Evolutionary conservation across 140 eudicot genomes (phyloP).

Genomic region (Stevia rebaudiana): DNA sequence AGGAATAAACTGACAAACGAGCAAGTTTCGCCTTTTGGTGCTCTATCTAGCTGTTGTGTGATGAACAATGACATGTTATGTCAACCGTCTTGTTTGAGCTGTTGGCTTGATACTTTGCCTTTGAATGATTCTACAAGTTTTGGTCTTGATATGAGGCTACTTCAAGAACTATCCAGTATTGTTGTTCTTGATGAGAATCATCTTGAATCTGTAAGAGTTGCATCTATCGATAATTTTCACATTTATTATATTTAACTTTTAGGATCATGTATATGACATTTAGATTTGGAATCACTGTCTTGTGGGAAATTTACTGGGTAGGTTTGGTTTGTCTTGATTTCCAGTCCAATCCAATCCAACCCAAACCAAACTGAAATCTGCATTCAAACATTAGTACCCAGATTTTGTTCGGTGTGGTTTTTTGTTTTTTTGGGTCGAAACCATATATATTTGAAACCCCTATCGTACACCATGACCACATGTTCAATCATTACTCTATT

Average conservation of each 20-base stretch:
- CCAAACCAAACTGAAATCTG: not conserved
- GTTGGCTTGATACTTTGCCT: slow-evolving; percentile 62
- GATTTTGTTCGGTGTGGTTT: not conserved
- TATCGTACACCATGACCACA: not conserved
- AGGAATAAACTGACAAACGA: slow-evolving; percentile 11
- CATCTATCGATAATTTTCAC: not conserved
- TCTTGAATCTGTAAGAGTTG: slow-evolving; percentile 41
- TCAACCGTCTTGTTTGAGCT: slow-evolving; percentile 38
- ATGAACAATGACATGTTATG: slow-evolving; percentile 45
- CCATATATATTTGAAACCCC: not conserved
- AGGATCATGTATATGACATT: not conserved
- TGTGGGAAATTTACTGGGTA: no score
- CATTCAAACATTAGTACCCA: not conserved
- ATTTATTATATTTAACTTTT: not conserved
- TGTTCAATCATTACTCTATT: not conserved
- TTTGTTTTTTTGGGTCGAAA: not conserved
- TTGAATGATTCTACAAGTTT: slow-evolving; percentile 55
- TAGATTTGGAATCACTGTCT: not conserved
- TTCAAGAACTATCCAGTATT: slow-evolving; percentile 49
- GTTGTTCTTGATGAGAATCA: slow-evolving; percentile 36
- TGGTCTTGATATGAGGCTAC: slow-evolving; percentile 61
- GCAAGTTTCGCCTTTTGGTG: slow-evolving; percentile 23
- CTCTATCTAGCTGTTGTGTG: slow-evolving; percentile 48
- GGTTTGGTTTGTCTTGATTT: no score
- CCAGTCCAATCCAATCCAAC: no score